A percentile compares a stretch with the other conserved stretches of the same genome.
These are phyloP conservation scores for Citrus trifoliata DNA, from an alignment of 345 rosid genomes.

Conservation along the genomic window DNA sequence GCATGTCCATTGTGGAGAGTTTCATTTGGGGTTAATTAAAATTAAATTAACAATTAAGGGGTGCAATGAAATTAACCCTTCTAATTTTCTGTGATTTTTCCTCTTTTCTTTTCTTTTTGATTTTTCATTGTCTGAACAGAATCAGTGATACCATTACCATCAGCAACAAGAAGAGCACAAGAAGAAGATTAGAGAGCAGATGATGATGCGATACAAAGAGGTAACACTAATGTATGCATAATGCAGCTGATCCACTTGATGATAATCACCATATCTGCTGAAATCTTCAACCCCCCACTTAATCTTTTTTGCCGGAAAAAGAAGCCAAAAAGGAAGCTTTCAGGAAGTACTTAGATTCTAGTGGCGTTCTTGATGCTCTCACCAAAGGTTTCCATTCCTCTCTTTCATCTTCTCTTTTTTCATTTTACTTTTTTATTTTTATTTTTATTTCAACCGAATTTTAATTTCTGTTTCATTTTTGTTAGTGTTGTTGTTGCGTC, in stretches of 20 bases:
- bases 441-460: neutral
- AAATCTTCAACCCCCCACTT: neutral
- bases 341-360: constrained; percentile 78
- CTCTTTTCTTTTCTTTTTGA: neutral
- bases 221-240: constrained; percentile 10
- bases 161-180: neutral
- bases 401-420: neutral
- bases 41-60: too few species aligned
- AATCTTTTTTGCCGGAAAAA: constrained; percentile 50
- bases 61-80: neutral
- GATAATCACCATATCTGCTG: neutral
- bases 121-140: neutral
- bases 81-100: neutral
- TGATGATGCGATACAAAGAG: constrained; percentile 59
- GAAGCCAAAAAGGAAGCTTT: constrained; percentile 91
- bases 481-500: neutral
- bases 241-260: neutral
- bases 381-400: constrained; percentile 51
- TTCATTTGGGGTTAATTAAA: neutral
- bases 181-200: constrained; percentile 13
- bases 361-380: constrained; percentile 81
- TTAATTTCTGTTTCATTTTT: neutral
- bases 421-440: too few species aligned
- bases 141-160: neutral
- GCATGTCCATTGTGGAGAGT: too few species aligned